These are phyloP conservation scores for Obba rivulosa DNA, from an alignment of 768 basidiomycete genomes.

Conservation along the genomic window DNA sequence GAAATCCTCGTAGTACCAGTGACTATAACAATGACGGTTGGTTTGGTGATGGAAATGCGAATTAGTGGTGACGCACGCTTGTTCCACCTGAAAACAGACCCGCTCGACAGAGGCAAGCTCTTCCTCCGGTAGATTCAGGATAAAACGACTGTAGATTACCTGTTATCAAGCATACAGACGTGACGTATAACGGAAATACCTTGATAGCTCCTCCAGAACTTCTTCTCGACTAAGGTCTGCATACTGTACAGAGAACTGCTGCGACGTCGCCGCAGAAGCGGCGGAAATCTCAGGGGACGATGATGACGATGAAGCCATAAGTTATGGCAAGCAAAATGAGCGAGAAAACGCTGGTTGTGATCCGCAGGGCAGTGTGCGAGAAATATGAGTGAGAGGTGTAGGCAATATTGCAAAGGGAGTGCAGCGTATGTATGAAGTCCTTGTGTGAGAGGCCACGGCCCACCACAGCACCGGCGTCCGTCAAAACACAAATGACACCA, in stretches of 20 bases:
- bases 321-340: conserved; percentile 20
- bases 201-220: conserved; percentile 87
- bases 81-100: conserved; percentile 98
- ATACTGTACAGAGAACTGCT: conserved; percentile 57
- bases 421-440: conserved; percentile 4
- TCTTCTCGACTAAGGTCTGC: conserved; percentile 64
- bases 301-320: conserved; percentile 73
- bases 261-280: conserved; percentile 35
- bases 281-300: conserved; percentile 70
- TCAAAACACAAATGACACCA: conserved; percentile 12
- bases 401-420: background rate
- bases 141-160: conserved; percentile 66
- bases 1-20: conserved; percentile 99
- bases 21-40: conserved; percentile 41
- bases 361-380: no score
- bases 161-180: conserved; percentile 12
- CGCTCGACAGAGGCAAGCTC: conserved; percentile 89
- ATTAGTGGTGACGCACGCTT: conserved; percentile 68
- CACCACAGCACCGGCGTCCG: background rate
- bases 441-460: background rate
- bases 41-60: conserved; percentile 3
- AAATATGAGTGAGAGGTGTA: background rate
- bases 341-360: conserved; percentile 19
- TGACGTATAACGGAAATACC: conserved; percentile 36
- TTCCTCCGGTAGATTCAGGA: conserved; percentile 91